phyloP scores from a whole-genome alignment of 371 early-diverging fungal species.

The Sporodiniella umbellata region DNA sequence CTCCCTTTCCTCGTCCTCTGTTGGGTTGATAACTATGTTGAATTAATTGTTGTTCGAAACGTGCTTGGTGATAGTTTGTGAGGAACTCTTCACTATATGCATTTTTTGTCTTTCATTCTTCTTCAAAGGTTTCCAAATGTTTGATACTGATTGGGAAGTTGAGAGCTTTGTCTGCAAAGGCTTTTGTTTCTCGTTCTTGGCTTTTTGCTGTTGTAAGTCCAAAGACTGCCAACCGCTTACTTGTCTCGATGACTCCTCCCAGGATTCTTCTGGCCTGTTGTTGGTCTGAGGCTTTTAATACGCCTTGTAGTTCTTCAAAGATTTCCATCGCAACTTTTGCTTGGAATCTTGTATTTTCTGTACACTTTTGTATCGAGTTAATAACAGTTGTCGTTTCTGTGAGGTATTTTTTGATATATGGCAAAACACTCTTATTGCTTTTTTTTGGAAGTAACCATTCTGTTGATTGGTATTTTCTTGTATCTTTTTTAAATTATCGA shows the following conservation, averaged over 20 bases:
- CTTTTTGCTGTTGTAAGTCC: slow-evolving; percentile 1
- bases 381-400: not conserved
- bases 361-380: not conserved
- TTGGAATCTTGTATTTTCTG: slow-evolving; percentile 3
- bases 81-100: slow-evolving; percentile 4
- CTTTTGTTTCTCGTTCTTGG: not conserved
- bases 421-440: not conserved
- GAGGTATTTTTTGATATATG: not conserved
- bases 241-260: not conserved
- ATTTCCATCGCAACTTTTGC: slow-evolving; percentile 4
- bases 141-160: slow-evolving; percentile 2
- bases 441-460: slow-evolving; percentile 2
- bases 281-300: not conserved
- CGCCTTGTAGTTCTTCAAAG: slow-evolving; percentile 3
- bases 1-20: not conserved
- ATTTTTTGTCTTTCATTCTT: not conserved
- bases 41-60: not conserved
- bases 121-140: not conserved
- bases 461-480: not conserved
- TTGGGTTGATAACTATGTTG: not conserved
- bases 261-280: not conserved
- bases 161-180: not conserved
- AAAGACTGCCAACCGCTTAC: slow-evolving; percentile 2
- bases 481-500: not conserved
- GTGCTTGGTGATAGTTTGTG: not conserved